These are phyloP conservation scores for Fusarium decemcellulare DNA, from an alignment of 2,329 filamentous ascomycete genomes.

Conservation along the genomic window DNA sequence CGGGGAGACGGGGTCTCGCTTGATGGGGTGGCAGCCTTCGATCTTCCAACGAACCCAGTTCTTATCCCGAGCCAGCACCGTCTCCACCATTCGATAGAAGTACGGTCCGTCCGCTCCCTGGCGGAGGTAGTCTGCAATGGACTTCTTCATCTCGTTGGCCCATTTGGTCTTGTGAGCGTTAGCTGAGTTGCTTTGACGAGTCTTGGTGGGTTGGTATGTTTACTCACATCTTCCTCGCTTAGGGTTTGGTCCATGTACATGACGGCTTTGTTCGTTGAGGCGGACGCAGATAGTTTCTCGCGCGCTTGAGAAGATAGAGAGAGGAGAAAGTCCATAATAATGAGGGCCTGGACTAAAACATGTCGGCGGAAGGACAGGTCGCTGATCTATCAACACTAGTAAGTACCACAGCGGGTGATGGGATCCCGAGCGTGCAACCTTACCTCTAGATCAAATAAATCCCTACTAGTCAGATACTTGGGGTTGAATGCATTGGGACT, in stretches of 20 bases:
- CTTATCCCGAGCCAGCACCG: conserved; percentile 94
- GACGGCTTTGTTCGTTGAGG: conserved; percentile 85
- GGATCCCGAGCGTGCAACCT: not conserved
- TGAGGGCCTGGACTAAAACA: conserved; percentile 94
- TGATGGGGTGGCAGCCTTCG: conserved; percentile 91
- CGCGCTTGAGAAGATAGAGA: conserved; percentile 88
- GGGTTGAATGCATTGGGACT: conserved; percentile 79
- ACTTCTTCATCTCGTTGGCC: conserved; percentile 82
- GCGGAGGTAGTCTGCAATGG: conserved; percentile 87
- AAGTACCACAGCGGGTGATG: conserved; percentile 32
- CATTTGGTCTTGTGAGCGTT: conserved; percentile 76
- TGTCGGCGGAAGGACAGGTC: conserved; percentile 95
- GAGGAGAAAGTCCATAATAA: conserved; percentile 95
- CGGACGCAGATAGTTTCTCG: conserved; percentile 79
- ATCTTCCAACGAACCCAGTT: conserved; percentile 99
- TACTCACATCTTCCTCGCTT: conserved; percentile 84
- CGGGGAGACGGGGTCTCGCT: conserved; percentile 78
- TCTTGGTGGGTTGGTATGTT: not conserved
- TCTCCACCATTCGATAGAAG: conserved; percentile 97
- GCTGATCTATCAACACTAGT: conserved; percentile 71
- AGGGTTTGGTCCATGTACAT: conserved; percentile 81
- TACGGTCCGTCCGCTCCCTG: conserved; percentile 88
- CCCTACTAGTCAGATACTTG: conserved; percentile 97
- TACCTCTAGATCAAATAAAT: conserved; percentile 96
- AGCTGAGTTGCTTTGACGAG: not conserved